Conservation (phyloP, 2,329 filamentous ascomycete genomes). For the Penicillium griseofulvum region DNA sequence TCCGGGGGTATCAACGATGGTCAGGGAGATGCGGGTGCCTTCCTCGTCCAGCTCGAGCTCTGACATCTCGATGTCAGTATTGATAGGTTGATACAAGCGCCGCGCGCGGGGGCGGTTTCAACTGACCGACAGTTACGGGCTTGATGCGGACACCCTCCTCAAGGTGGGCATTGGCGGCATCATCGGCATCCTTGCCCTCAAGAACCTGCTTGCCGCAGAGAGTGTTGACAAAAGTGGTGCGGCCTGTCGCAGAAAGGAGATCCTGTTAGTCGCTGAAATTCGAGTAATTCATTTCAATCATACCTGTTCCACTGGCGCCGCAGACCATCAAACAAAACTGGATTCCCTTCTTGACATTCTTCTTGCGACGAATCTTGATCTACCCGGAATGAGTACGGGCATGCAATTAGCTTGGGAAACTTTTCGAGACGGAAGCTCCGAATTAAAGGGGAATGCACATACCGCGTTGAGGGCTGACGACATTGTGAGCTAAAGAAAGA, state of each 20-base stretch:
- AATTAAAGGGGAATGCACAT: slow-evolving; percentile 37
- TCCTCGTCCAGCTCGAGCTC: slow-evolving; percentile 97
- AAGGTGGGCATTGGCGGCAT: slow-evolving; percentile 80
- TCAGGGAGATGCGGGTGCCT: slow-evolving; percentile 95
- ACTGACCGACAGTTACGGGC: slow-evolving; percentile 91
- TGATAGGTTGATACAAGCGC: slow-evolving; percentile 11
- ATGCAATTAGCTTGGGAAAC: slow-evolving; percentile 18
- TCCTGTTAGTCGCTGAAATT: background rate
- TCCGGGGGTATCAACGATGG: slow-evolving; percentile 96
- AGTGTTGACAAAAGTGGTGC: slow-evolving; percentile 99
- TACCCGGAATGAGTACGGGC: slow-evolving; percentile 37
- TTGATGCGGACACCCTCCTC: slow-evolving; percentile 99
- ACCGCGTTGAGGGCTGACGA: slow-evolving; percentile 55
- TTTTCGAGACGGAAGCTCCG: slow-evolving; percentile 20
- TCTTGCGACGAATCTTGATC: slow-evolving; percentile 99
- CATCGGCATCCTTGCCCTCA: slow-evolving; percentile 86
- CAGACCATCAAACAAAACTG: slow-evolving; percentile 99
- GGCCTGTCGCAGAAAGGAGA: slow-evolving; percentile 56
- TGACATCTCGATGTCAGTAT: slow-evolving; percentile 43
- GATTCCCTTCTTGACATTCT: slow-evolving; percentile 99
- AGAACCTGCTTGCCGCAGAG: slow-evolving; percentile 95
- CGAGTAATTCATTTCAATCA: background rate
- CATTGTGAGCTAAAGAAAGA: slow-evolving; percentile 43
- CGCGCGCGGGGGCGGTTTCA: slow-evolving; percentile 3
- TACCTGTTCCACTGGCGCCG: slow-evolving; percentile 97